Conservation (phyloP, 345 rosid genomes). For the Linum usitatissimum region DNA sequence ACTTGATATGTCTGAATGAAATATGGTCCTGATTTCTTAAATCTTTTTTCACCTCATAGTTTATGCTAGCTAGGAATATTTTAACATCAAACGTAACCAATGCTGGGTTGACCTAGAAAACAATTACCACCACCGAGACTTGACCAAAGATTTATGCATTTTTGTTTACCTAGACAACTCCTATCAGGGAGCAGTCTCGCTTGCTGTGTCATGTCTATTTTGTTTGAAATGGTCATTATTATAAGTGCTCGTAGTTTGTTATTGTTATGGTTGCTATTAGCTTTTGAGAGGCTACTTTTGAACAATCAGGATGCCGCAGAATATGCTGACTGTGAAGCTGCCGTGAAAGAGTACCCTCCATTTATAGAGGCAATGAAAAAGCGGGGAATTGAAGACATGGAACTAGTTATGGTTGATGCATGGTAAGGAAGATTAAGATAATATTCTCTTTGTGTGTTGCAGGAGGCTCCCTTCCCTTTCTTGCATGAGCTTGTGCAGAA, state of each 20-base stretch:
- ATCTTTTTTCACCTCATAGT: background rate
- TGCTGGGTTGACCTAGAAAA: too few relatives aligned
- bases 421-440: slow-evolving; percentile 38
- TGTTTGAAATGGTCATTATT: background rate
- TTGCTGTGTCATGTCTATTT: too few relatives aligned
- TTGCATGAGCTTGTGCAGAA: background rate
- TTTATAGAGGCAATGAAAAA: slow-evolving; percentile 83
- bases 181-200: too few relatives aligned
- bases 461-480: slow-evolving; percentile 8
- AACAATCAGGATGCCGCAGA: slow-evolving; percentile 58
- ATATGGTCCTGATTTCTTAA: background rate
- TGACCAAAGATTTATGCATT: too few relatives aligned
- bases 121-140: too few relatives aligned
- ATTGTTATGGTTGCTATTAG: background rate
- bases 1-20: background rate
- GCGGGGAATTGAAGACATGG: slow-evolving; percentile 91
- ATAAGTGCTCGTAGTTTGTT: background rate
- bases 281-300: slow-evolving; percentile 4
- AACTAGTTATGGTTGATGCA: slow-evolving; percentile 83
- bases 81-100: too few relatives aligned
- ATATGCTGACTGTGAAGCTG: slow-evolving; percentile 90
- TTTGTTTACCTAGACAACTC: too few relatives aligned
- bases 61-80: too few relatives aligned
- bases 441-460: background rate
- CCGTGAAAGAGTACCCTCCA: slow-evolving; percentile 66